Evolutionary conservation across 208 protist genomes (phyloP).

Genomic region (Balamuthia mandrillaris): DNA sequence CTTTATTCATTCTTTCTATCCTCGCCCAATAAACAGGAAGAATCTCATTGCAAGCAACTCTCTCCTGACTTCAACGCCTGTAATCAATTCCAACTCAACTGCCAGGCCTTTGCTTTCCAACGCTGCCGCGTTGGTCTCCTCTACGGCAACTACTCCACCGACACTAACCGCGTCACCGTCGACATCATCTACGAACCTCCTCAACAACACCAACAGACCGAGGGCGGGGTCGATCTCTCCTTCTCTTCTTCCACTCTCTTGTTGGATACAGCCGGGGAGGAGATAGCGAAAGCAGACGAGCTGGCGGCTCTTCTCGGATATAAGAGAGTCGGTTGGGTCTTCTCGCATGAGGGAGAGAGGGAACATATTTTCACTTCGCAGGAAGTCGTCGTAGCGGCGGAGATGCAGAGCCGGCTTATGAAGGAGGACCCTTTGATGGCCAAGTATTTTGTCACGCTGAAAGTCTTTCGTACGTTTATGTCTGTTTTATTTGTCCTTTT

Average conservation of each 20-base stretch:
- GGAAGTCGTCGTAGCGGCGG: background rate
- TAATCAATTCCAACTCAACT: background rate
- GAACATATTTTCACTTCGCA: background rate
- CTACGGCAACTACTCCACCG: background rate
- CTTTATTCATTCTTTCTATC: too few species aligned
- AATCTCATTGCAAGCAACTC: background rate
- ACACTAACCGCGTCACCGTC: background rate
- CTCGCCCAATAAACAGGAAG: background rate
- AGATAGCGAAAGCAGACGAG: too few species aligned
- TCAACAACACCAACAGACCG: background rate
- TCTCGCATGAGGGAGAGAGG: background rate
- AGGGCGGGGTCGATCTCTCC: too few species aligned
- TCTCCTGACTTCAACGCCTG: background rate
- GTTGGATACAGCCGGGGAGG: too few species aligned
- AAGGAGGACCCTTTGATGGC: background rate
- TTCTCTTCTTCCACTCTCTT: too few species aligned
- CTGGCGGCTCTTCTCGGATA: too few species aligned
- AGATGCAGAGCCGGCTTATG: background rate
- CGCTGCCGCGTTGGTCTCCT: background rate
- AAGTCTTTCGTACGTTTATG: background rate
- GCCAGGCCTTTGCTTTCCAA: background rate
- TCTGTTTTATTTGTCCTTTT: background rate
- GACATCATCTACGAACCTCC: background rate
- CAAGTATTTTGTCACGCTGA: background rate
- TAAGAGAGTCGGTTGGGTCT: background rate